Conservation (phyloP, 2,329 filamentous ascomycete species). For the Emmonsiellopsis sp. region DNA sequence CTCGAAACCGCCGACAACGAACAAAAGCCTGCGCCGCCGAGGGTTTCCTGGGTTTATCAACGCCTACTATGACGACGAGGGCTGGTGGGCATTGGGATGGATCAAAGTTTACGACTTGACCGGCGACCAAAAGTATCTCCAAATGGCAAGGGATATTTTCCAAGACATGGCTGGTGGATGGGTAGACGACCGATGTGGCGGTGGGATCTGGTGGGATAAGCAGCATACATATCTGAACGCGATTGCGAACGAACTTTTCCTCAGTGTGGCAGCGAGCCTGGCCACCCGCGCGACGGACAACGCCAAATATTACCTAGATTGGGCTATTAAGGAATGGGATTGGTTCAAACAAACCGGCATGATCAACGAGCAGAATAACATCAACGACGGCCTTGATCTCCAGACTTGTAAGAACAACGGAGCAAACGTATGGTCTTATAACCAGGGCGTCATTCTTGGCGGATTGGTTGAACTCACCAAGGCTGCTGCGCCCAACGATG, state of each 20-base stretch:
- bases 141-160: conserved; percentile 43
- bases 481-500: conserved; percentile 34
- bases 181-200: conserved; percentile 24
- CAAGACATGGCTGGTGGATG: conserved; percentile 36
- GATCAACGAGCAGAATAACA: conserved; percentile 38
- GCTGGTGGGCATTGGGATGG: conserved; percentile 47
- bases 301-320: conserved; percentile 31
- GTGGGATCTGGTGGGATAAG: conserved; percentile 42
- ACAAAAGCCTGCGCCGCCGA: background rate
- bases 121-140: conserved; percentile 35
- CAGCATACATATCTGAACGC: conserved; percentile 41
- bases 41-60: conserved; percentile 26
- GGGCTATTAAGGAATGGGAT: conserved; percentile 40
- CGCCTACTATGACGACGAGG: conserved; percentile 45
- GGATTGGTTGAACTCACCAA: conserved; percentile 45
- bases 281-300: conserved; percentile 37
- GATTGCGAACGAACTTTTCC: conserved; percentile 50
- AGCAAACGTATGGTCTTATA: conserved; percentile 41
- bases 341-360: conserved; percentile 45
- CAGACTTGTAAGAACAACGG: conserved; percentile 17
- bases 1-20: background rate
- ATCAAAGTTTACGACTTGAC: conserved; percentile 48
- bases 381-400: conserved; percentile 34
- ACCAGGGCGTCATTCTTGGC: conserved; percentile 53
- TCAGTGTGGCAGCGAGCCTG: conserved; percentile 46